phyloP scores from a whole-genome alignment of 768 basidiomycete genomes.

The Termitomyces sp. region DNA sequence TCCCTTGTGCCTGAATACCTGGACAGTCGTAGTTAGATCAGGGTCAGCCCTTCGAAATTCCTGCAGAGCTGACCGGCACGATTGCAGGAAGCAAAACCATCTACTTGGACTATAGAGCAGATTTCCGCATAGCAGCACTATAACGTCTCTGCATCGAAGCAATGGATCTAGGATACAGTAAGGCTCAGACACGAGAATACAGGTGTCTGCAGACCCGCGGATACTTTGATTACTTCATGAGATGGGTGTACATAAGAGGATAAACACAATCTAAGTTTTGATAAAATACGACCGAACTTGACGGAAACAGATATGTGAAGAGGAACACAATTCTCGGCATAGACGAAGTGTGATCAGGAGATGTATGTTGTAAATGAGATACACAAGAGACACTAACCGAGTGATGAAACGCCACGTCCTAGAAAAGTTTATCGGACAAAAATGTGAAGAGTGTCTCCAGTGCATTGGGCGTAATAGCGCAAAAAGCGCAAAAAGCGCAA shows the following conservation, averaged over 20 bases:
- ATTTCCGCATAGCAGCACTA: not conserved
- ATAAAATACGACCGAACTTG: not conserved
- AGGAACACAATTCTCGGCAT: not conserved
- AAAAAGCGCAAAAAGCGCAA: too few species aligned
- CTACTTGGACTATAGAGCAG: not conserved
- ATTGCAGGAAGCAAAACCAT: not conserved
- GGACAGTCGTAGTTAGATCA: not conserved
- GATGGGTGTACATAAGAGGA: not conserved
- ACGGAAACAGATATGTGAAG: not conserved
- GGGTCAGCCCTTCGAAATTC: not conserved
- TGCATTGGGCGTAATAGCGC: too few species aligned
- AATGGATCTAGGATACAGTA: not conserved
- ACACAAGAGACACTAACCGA: not conserved
- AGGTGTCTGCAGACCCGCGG: not conserved
- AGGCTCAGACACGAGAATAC: not conserved
- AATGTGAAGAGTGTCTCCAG: not conserved
- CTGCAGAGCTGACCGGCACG: not conserved
- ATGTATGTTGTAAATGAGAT: not conserved
- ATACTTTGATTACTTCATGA: not conserved
- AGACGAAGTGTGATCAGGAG: not conserved
- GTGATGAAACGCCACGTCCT: not conserved
- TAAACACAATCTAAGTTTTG: not conserved
- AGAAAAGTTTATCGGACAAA: not conserved
- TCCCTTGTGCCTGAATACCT: not conserved
- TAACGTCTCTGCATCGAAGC: not conserved